Conservation (phyloP, 331 rosid species). For the Telfairia occidentalis region DNA sequence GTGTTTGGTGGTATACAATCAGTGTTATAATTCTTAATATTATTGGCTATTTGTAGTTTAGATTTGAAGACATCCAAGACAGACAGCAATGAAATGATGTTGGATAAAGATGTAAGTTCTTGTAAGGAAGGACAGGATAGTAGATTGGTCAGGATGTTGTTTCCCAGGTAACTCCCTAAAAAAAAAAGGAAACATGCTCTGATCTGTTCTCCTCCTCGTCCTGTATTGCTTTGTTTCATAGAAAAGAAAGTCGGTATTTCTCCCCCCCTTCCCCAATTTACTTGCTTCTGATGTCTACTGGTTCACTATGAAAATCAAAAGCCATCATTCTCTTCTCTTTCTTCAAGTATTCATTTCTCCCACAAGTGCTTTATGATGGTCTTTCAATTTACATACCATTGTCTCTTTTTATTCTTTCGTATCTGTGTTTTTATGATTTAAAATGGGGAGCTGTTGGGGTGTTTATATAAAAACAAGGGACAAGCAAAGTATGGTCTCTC, state of each 20-base stretch:
- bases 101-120: not conserved
- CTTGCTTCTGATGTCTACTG: not conserved
- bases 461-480: not conserved
- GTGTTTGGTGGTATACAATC: not conserved
- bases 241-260: not conserved
- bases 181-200: not conserved
- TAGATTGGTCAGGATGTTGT: not conserved
- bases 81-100: constrained; percentile 1
- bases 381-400: not conserved
- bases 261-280: not conserved
- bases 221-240: not conserved
- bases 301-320: not conserved
- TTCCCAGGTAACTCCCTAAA: not conserved
- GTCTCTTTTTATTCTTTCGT: not conserved
- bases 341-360: not conserved
- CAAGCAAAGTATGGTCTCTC: not conserved
- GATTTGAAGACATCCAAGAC: not conserved
- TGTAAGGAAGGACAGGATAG: not conserved
- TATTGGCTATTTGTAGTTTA: not conserved
- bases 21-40: not conserved
- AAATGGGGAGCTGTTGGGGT: not conserved
- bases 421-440: not conserved
- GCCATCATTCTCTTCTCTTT: not conserved
- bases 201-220: not conserved
- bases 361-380: not conserved